These are phyloP conservation scores for Chlamydomonas reinhardtii DNA, from an alignment of 163 green algal species.

Conservation along the genomic window DNA sequence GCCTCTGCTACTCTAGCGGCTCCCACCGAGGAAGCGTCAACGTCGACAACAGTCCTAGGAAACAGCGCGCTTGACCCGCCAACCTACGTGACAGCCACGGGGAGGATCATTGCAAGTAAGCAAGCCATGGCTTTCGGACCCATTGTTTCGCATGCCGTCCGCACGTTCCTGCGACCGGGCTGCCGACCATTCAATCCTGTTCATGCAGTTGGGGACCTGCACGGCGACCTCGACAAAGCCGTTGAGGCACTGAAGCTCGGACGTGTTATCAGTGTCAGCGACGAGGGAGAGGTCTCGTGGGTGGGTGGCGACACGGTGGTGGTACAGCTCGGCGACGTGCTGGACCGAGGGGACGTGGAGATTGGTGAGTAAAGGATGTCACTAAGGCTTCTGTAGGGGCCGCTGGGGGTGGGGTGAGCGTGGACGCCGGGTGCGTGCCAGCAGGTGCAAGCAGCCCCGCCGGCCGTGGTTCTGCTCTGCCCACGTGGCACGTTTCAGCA, in stretches of 20 bases:
- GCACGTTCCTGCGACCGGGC: no score
- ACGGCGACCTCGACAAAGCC: conserved; percentile 92
- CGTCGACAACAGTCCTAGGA: conserved; percentile 10
- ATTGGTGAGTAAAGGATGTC: conserved; percentile 73
- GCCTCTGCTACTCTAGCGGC: conserved; percentile 18
- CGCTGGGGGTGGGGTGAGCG: neutral
- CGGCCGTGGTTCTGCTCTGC: no score
- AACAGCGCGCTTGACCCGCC: conserved; percentile 60
- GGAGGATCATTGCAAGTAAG: conserved; percentile 86
- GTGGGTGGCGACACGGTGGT: conserved; percentile 76
- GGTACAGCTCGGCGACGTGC: conserved; percentile 81
- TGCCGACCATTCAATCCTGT: no score
- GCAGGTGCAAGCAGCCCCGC: no score
- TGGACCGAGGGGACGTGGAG: conserved; percentile 88
- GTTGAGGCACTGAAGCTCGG: conserved; percentile 81
- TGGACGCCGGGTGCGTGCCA: no score
- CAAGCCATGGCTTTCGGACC: neutral
- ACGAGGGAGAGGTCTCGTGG: conserved; percentile 74
- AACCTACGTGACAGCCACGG: conserved; percentile 78
- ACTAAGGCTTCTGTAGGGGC: neutral
- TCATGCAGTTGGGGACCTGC: conserved; percentile 89
- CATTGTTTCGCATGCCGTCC: neutral
- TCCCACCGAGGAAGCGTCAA: conserved; percentile 1
- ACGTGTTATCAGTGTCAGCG: conserved; percentile 75
- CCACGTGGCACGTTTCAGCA: no score